A percentile compares a stretch with the other conserved stretches of the same genome.
Evolutionary conservation across 2,329 filamentous ascomycete genomes (phyloP).

Genomic region (Alternaria dauci): DNA sequence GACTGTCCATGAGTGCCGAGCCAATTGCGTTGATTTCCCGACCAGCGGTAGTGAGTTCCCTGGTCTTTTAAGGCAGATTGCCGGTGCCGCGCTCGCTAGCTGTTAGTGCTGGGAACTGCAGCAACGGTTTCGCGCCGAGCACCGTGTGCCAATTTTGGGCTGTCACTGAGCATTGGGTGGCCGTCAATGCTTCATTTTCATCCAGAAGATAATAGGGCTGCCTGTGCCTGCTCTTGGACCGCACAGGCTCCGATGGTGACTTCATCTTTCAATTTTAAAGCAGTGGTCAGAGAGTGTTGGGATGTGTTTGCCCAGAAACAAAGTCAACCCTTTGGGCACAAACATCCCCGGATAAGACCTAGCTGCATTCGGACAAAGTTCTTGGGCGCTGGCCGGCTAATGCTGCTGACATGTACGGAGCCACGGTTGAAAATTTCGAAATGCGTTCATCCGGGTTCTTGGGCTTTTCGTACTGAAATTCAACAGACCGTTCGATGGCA

Average conservation of each 20-base stretch:
- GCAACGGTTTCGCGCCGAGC: conserved; percentile 7
- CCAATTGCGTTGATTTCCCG: conserved; percentile 2
- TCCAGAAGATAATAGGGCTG: neutral
- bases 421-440: conserved; percentile 6
- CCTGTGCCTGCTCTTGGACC: neutral
- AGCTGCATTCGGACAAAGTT: neutral
- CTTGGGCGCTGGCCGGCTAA: conserved; percentile 3
- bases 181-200: neutral
- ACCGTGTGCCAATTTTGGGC: neutral
- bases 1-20: neutral
- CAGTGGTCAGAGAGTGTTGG: neutral
- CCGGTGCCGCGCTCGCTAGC: conserved; percentile 12
- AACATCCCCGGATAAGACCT: neutral
- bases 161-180: neutral
- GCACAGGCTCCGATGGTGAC: neutral
- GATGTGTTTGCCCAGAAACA: neutral
- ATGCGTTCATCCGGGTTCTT: neutral
- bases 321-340: conserved; percentile 6
- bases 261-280: neutral
- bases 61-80: conserved; percentile 2
- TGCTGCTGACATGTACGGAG: conserved; percentile 8
- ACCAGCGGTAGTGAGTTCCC: neutral
- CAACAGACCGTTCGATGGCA: neutral
- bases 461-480: neutral
- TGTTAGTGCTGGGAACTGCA: conserved; percentile 2